Evolutionary conservation across 176 grass and related monocot species (phyloP).

Genomic region (Calamus simplicifolius): DNA sequence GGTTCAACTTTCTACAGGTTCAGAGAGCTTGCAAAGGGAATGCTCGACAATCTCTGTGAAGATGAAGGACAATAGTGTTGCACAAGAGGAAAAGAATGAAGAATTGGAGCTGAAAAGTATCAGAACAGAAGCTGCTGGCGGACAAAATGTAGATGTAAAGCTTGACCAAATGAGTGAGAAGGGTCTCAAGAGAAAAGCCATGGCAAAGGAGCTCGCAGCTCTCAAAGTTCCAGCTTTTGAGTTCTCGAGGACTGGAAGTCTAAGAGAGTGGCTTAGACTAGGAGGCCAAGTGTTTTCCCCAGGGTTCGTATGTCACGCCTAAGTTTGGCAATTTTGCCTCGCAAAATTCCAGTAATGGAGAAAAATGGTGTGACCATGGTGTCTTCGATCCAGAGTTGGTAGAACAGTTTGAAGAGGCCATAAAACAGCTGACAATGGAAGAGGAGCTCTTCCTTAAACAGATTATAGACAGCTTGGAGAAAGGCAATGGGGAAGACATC

Average conservation of each 20-base stretch:
- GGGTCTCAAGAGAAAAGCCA: conserved; percentile 1
- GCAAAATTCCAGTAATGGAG: background rate
- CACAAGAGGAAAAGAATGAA: background rate
- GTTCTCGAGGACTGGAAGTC: conserved; percentile 61
- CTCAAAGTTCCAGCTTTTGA: conserved; percentile 43
- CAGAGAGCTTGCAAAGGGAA: background rate
- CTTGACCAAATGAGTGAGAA: background rate
- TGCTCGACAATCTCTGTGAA: background rate
- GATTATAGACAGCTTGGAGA: conserved; percentile 37
- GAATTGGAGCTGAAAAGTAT: background rate
- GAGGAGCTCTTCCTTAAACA: conserved; percentile 48
- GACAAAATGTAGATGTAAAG: too few relatives aligned
- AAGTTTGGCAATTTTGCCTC: conserved; percentile 34
- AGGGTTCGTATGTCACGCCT: conserved; percentile 57
- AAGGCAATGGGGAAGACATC: conserved; percentile 13
- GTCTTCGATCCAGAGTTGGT: conserved; percentile 71
- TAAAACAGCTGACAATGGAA: conserved; percentile 54
- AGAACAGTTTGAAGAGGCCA: conserved; percentile 49
- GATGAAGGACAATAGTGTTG: too few relatives aligned
- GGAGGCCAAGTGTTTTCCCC: conserved; percentile 67
- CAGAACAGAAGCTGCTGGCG: background rate
- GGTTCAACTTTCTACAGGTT: background rate
- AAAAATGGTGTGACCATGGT: background rate
- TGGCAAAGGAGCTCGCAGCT: conserved; percentile 5
- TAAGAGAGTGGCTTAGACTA: conserved; percentile 63